Evolutionary conservation across 106 monocot genomes (phyloP).

Genomic region (Phalaenopsis aphrodite): DNA sequence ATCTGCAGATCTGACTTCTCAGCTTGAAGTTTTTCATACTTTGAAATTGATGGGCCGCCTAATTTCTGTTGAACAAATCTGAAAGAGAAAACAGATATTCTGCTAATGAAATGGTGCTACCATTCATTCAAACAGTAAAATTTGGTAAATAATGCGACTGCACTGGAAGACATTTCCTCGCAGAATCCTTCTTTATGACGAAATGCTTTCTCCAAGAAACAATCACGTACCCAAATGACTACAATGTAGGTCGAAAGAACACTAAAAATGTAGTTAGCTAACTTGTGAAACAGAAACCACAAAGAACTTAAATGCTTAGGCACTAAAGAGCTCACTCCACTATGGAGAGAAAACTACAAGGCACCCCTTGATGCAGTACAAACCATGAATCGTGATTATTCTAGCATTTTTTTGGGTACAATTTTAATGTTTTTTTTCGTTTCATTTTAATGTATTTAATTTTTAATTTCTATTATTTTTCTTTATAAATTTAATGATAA

Average conservation of each 20-base stretch:
- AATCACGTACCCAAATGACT: background rate
- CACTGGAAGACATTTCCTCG: background rate
- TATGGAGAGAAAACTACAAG: background rate
- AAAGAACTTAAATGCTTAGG: background rate
- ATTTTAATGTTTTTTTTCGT: background rate
- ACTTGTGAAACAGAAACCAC: background rate
- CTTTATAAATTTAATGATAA: background rate
- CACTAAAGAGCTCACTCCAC: background rate
- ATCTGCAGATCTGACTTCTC: conserved; percentile 82
- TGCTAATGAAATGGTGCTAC: background rate
- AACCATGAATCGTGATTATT: background rate
- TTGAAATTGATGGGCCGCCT: conserved; percentile 74
- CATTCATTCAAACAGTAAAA: background rate
- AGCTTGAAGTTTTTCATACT: conserved; percentile 84
- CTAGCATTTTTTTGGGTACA: background rate
- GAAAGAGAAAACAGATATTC: conserved; percentile 5
- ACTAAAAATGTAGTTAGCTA: background rate
- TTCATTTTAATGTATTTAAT: background rate
- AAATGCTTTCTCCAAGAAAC: background rate
- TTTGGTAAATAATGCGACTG: background rate
- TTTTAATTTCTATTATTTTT: background rate
- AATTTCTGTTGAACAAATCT: conserved; percentile 83
- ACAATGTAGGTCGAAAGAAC: too few relatives aligned
- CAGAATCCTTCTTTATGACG: background rate
- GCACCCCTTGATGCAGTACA: background rate